Evolutionary conservation across 2,329 filamentous ascomycete species (phyloP), one percentile per base, ranked within the genome.

Genomic region (Pseudocercospora fuligena): DNA sequence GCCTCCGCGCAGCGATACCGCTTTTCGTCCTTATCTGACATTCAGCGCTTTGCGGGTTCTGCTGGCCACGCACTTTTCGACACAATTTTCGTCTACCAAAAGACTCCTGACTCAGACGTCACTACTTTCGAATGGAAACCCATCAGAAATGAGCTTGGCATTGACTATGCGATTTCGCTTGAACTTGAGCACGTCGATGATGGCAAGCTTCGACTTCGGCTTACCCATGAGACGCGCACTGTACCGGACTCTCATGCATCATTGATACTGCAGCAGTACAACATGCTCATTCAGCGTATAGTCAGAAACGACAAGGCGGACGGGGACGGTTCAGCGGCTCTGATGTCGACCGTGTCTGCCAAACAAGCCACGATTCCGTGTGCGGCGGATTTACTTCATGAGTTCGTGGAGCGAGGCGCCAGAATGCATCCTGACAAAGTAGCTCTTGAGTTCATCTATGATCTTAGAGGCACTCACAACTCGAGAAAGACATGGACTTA

Each of bases 81-180:
- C 74, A 94, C 93, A 0, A 83, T 97, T 1, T 88, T 97, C 66
- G 90, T 92, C 0, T 94, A 93, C 74, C 94, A 97, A 74, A 92
- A 91, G 70, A 63, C 66, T 40, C 21, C 31, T 9, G 33, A 46
- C 6, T 21, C 49, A 2, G 62, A 63, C n/a, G 60, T 58, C 57
- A 67, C 71, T 64, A 1, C 61, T 71, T 16, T 75, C 3, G 80
- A 83, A 0, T 96, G 92, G 90, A 81, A 81, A 6, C 69, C 91
- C 0, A 69, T 87, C 0, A 81, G 87, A 16, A 93, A 97, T 66
- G 82, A 87, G 60, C 90, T 91, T 5, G 87, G 84, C 1, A 87
- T 92, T 1, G 92, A 96, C 72, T 97, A 94, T 77, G 83, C 90
- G 0, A 80, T 96, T 0, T 97, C 94, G 0, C 81, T 97, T 21